These are phyloP conservation scores for Cercospora sp. DNA, from an alignment of 2,329 filamentous ascomycete species.

Conservation along the genomic window DNA sequence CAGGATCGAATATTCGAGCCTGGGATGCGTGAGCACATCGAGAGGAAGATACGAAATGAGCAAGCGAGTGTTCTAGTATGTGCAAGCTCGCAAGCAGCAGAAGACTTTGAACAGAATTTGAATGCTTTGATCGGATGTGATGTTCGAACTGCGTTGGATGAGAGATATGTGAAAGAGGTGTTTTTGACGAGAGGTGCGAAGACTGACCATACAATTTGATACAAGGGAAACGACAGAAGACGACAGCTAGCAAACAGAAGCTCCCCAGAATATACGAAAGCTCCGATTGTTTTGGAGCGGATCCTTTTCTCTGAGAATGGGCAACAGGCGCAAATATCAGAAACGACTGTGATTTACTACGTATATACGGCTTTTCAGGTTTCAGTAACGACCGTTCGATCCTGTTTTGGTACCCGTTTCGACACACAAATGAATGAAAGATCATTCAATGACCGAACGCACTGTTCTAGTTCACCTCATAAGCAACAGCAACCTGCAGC, in stretches of 20 bases:
- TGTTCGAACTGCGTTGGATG: neutral
- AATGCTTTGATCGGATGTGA: neutral
- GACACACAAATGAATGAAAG: too few relatives aligned
- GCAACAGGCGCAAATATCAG: too few relatives aligned
- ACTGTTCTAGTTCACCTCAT: neutral
- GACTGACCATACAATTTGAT: neutral
- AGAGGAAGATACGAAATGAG: neutral
- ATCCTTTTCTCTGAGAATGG: too few relatives aligned
- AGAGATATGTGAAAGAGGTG: conserved; percentile 3
- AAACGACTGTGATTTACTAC: too few relatives aligned
- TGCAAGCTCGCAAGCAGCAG: neutral
- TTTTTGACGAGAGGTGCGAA: neutral
- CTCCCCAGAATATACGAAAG: too few relatives aligned
- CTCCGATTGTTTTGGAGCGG: too few relatives aligned
- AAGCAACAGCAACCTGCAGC: neutral
- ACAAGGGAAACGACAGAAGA: neutral
- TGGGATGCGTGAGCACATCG: neutral
- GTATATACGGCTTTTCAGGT: too few relatives aligned
- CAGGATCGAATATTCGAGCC: neutral
- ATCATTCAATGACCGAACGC: too few relatives aligned
- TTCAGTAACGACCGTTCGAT: too few relatives aligned
- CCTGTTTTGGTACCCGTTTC: too few relatives aligned
- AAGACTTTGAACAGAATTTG: neutral
- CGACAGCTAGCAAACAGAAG: neutral
- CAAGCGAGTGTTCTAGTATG: neutral